Conservation (phyloP, 805 yeast species). For the Yarrowia hollandica region DNA sequence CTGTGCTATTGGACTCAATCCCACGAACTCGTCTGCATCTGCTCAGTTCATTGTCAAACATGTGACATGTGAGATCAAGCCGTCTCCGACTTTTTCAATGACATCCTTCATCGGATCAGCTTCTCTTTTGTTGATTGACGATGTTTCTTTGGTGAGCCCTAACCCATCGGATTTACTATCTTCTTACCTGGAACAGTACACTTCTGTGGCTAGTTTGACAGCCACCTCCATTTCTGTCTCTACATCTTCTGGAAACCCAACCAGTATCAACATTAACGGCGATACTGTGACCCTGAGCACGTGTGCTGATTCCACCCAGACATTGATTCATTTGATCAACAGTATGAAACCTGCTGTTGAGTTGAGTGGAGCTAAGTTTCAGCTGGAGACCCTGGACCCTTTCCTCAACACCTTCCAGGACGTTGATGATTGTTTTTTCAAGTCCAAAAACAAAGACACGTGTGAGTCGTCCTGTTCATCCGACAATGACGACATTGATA, state of each 20-base stretch:
- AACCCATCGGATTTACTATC: background rate
- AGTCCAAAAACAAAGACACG: conserved; percentile 31
- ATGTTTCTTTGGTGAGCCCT: background rate
- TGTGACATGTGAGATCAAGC: background rate
- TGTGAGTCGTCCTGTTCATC: conserved; percentile 45
- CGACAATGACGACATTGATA: conserved; percentile 44
- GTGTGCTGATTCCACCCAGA: conserved; percentile 84
- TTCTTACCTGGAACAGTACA: conserved; percentile 14
- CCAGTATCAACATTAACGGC: conserved; percentile 7
- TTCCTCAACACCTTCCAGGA: conserved; percentile 42
- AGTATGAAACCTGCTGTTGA: conserved; percentile 75
- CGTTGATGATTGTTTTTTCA: conserved; percentile 45
- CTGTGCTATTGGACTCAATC: conserved; percentile 7
- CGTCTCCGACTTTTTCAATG: background rate
- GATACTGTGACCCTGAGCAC: conserved; percentile 33
- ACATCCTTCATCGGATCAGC: conserved; percentile 16
- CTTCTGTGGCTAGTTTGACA: conserved; percentile 14
- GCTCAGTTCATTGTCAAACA: conserved; percentile 17
- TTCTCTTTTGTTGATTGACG: conserved; percentile 8
- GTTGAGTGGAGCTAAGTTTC: conserved; percentile 46
- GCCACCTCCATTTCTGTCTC: background rate
- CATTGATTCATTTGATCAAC: conserved; percentile 62
- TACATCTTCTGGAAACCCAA: background rate
- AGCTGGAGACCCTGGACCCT: conserved; percentile 44
- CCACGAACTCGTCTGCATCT: background rate